These are phyloP conservation scores for Ogataea paraovalis DNA, from an alignment of 805 yeast species.

Conservation along the genomic window DNA sequence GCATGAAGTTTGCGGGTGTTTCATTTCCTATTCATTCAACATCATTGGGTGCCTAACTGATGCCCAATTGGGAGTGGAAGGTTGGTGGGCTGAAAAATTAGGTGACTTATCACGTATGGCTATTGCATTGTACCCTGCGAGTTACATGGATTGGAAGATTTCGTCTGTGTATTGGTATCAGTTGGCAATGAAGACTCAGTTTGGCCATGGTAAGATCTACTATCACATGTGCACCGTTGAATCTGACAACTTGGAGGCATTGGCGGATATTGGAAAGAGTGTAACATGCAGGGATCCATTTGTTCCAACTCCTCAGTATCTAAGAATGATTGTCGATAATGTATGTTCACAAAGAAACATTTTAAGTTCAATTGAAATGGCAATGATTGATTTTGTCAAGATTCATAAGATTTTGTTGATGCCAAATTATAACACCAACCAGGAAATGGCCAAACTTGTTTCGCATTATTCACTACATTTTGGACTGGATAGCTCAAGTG, in stretches of 20 bases:
- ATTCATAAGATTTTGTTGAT: conserved; percentile 65
- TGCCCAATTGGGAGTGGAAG: conserved; percentile 53
- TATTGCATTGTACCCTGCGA: conserved; percentile 74
- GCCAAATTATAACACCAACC: conserved; percentile 52
- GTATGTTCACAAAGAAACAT: conserved; percentile 63
- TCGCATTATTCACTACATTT: conserved; percentile 62
- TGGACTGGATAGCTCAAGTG: conserved; percentile 62
- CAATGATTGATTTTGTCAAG: conserved; percentile 58
- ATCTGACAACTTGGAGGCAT: conserved; percentile 69
- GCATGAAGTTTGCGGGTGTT: conserved; percentile 74
- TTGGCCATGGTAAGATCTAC: conserved; percentile 81
- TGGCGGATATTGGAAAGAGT: conserved; percentile 74
- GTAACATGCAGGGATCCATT: conserved; percentile 80
- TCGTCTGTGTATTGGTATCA: conserved; percentile 83
- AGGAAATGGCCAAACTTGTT: conserved; percentile 54
- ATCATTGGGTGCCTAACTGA: conserved; percentile 52
- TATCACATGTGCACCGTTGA: conserved; percentile 88
- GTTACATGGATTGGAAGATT: conserved; percentile 80
- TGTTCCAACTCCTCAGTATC: conserved; percentile 76
- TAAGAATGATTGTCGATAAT: conserved; percentile 74
- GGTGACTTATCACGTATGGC: conserved; percentile 89
- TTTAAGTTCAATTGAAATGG: conserved; percentile 54
- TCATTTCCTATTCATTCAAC: conserved; percentile 68
- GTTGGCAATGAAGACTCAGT: conserved; percentile 65
- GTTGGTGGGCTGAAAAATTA: conserved; percentile 80